phyloP scores from a whole-genome alignment of 495 filamentous ascomycete species.

The Emericellopsis terricola region DNA sequence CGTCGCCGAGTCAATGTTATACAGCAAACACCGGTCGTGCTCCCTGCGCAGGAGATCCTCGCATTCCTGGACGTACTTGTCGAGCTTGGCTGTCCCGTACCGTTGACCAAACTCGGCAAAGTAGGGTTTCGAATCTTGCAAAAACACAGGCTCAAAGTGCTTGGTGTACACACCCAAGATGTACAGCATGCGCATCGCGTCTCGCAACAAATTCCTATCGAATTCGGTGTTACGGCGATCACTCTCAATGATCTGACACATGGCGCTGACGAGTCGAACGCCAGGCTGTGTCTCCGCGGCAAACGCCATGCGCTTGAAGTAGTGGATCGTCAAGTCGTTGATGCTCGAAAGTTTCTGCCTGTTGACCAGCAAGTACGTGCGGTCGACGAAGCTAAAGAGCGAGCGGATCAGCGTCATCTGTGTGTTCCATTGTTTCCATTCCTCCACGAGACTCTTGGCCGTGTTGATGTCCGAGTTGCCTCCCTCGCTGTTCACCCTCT shows the following conservation, averaged over 20 bases:
- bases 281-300: slow-evolving; percentile 40
- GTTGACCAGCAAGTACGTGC: slow-evolving; percentile 55
- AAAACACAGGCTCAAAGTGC: slow-evolving; percentile 61
- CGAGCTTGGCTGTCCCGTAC: slow-evolving; percentile 38
- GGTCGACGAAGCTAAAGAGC: slow-evolving; percentile 84
- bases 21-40: slow-evolving; percentile 52
- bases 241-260: slow-evolving; percentile 57
- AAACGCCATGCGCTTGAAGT: slow-evolving; percentile 42
- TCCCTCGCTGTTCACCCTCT: slow-evolving; percentile 25
- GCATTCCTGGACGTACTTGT: slow-evolving; percentile 51
- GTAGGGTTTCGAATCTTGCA: slow-evolving; percentile 45
- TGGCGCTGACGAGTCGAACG: slow-evolving; percentile 41
- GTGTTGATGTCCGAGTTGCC: slow-evolving; percentile 39
- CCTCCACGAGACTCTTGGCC: slow-evolving; percentile 41
- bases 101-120: slow-evolving; percentile 46
- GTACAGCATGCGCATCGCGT: slow-evolving; percentile 64
- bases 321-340: slow-evolving; percentile 35
- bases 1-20: slow-evolving; percentile 65
- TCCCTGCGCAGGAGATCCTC: slow-evolving; percentile 50
- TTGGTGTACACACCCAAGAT: slow-evolving; percentile 59
- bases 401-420: slow-evolving; percentile 61
- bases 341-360: slow-evolving; percentile 12
- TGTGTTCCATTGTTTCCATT: slow-evolving; percentile 64
- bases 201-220: slow-evolving; percentile 40
- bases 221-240: slow-evolving; percentile 40